Evolutionary conservation across 169 alveolate species (phyloP), one percentile per base, ranked within the genome.

Genomic region (Babesia bigemina): DNA sequence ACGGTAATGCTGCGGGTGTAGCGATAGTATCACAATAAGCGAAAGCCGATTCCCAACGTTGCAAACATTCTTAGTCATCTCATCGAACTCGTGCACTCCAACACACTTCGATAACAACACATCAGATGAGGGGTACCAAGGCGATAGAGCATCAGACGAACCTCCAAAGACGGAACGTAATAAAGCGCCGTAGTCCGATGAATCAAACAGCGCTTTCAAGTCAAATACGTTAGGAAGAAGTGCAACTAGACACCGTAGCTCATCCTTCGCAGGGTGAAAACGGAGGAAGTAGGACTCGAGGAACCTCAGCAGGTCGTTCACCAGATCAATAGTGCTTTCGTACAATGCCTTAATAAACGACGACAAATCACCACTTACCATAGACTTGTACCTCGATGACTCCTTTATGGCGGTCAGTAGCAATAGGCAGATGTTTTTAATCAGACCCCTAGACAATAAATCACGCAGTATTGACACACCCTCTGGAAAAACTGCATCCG

Each of bases 401-500:
- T 61, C 84, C 17, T 79, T 72, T 8, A 74, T 79, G 33, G 87
- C 13, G 19, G 79, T 24, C 69, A 79, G 17, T 33, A 79, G 56
- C 67, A 67, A 33, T 0, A 79, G 66, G 70, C 58, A 70, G 28
- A 70, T n/a, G 49, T 79, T 79, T 21, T 63, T 62, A 14, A 79
- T 49, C 28, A 79, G 61, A 21, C 70, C 76, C 70, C 57, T 61
- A n/a, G 71, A 60, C 19, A 67, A 12, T 48, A 79, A 6, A 48
- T 71, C 60, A 21, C 49, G 39, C 61, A 79, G 44, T 14, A 79
- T 67, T 19, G 63, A 63, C 4, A 56, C 29, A 16, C 63, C 17
- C 45, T 79, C 87, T n/a, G 87, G 87, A 44, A 79, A 79, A 17
- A 79, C 84, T 24, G 29, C 52, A 50, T 56, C 61, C 13, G 22